A percentile compares a stretch with the other conserved stretches of the same genome.
Evolutionary conservation across 495 filamentous ascomycete genomes (phyloP).

Genomic region (Physcia stellaris): DNA sequence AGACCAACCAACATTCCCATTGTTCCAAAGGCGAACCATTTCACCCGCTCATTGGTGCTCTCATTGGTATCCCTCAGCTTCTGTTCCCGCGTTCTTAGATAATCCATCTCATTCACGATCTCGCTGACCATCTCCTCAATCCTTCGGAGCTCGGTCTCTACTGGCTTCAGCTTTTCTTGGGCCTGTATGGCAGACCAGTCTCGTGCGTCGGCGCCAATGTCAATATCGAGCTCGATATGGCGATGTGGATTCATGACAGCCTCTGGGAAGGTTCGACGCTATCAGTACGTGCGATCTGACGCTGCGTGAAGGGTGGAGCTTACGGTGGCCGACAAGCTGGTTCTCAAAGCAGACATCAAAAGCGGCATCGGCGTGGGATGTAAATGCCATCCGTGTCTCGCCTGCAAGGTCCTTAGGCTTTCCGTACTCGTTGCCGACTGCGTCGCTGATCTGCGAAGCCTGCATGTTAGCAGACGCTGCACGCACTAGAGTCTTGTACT

Average conservation of each 20-base stretch:
- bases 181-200: slow-evolving; percentile 97
- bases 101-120: slow-evolving; percentile 81
- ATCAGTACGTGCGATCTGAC: neutral
- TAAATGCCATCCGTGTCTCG: slow-evolving; percentile 88
- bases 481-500: neutral
- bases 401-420: slow-evolving; percentile 81
- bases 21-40: slow-evolving; percentile 94
- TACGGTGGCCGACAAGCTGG: slow-evolving; percentile 51
- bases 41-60: slow-evolving; percentile 96
- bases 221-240: slow-evolving; percentile 88
- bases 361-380: slow-evolving; percentile 80
- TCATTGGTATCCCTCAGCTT: slow-evolving; percentile 96
- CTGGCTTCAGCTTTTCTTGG: slow-evolving; percentile 92
- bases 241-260: slow-evolving; percentile 46
- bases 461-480: slow-evolving; percentile 7
- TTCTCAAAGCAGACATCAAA: slow-evolving; percentile 99
- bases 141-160: slow-evolving; percentile 88
- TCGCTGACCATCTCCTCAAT: slow-evolving; percentile 79
- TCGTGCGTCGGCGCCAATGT: slow-evolving; percentile 95
- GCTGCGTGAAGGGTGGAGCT: slow-evolving; percentile 16
- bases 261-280: slow-evolving; percentile 15
- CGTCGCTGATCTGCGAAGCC: slow-evolving; percentile 69
- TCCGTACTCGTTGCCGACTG: slow-evolving; percentile 89
- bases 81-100: slow-evolving; percentile 81
- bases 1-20: slow-evolving; percentile 86